These are phyloP conservation scores for Venturia asperata DNA, from an alignment of 2,329 filamentous ascomycete species.

Conservation along the genomic window DNA sequence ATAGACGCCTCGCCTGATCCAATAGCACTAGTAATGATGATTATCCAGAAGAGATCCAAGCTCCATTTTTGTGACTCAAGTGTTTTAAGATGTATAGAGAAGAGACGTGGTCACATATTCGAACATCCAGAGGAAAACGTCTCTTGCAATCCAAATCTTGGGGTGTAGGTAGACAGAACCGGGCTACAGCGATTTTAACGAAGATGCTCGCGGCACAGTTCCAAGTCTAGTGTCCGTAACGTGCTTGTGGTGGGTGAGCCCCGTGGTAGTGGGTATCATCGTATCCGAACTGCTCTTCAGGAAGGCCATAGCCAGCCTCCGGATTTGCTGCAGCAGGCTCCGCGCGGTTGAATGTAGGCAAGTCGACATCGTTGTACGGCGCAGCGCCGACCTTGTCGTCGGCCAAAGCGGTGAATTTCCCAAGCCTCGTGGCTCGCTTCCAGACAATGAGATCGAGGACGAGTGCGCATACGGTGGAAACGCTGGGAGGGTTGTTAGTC, in stretches of 20 bases:
- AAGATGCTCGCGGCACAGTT: neutral
- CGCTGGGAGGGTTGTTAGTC: slow-evolving; percentile 23
- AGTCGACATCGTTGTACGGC: slow-evolving; percentile 20
- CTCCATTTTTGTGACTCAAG: neutral
- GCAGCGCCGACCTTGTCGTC: slow-evolving; percentile 28
- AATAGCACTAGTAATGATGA: neutral
- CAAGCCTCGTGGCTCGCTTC: slow-evolving; percentile 38
- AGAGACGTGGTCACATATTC: slow-evolving; percentile 17
- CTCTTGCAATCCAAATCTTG: neutral
- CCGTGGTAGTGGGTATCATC: slow-evolving; percentile 17
- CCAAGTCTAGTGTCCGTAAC: neutral
- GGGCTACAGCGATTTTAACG: slow-evolving; percentile 17
- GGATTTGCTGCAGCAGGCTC: slow-evolving; percentile 26
- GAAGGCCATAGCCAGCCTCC: slow-evolving; percentile 35
- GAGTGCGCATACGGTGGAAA: slow-evolving; percentile 42
- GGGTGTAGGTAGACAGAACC: neutral
- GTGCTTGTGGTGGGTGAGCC: slow-evolving; percentile 1
- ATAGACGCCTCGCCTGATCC: neutral
- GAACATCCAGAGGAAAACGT: slow-evolving; percentile 10
- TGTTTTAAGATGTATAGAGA: neutral
- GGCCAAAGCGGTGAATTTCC: slow-evolving; percentile 45
- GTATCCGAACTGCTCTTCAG: slow-evolving; percentile 39
- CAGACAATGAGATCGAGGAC: slow-evolving; percentile 46
- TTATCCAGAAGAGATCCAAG: neutral
- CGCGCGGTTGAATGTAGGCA: slow-evolving; percentile 24